Evolutionary conservation across 345 rosid species (phyloP), one percentile per base, ranked within the genome.

Genomic region (Carallia brachiata): DNA sequence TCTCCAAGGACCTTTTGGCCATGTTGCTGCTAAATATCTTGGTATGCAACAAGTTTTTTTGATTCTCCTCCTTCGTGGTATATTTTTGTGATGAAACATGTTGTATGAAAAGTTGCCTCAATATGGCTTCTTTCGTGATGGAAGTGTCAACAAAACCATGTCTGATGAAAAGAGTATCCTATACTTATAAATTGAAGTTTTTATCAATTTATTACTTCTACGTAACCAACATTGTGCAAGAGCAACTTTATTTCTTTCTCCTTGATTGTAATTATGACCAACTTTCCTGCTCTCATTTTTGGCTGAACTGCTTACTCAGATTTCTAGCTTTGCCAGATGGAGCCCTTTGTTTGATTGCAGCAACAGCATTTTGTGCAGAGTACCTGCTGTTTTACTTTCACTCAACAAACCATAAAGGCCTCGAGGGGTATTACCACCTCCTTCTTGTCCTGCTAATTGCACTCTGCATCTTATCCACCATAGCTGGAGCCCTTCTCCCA

Each of bases 371-470:
- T 79, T 78, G 85, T 40, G 94, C 96, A 3, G 98, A 93, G 79
- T 80, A 85, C 65, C 83, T 93, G 9, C 87, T 91, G 61, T 93
- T 91, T 79, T 90, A 88, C 85, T 94, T 91, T 68, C 97, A 94
- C 86, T 94, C 99, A 39, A 94, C 99, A 69, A 84, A 85, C 23
- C 99, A 94, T 78, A 89, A 86, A 81, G 97, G 99, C 73, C 97
- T 95, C 0, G 99, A 95, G 73, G 99, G 99, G 30, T 85, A 91
- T 76, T 91, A 95, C 70, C 99, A 95, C 80, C 92, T 95, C 74
- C 85, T 91, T 60, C 96, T 94, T 4, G 97, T 94, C 71, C 86
- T 88, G 53, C 81, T 94, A 60, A 77, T 94, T 17, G 89, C 77
- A 70, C 89, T 91, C n/a, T 87, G 97, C 70, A 55, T 91, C 18